Evolutionary conservation across 306 rosid genomes (phyloP).

Genomic region (Rosa multiflora): DNA sequence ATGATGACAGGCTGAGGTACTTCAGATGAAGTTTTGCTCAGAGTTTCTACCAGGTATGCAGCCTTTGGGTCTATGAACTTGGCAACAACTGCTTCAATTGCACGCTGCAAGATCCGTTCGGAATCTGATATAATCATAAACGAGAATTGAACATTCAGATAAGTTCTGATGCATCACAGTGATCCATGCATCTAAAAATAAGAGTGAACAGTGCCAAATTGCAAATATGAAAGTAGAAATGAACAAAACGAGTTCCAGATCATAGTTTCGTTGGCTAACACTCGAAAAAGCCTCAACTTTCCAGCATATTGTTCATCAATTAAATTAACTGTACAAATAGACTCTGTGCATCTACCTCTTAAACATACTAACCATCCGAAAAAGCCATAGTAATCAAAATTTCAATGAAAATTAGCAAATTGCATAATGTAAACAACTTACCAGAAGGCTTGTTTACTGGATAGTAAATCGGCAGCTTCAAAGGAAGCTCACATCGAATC

Average conservation of each 20-base stretch:
- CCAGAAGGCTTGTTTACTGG: slow-evolving; percentile 54
- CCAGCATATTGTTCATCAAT: not conserved
- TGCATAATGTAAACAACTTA: slow-evolving; percentile 15
- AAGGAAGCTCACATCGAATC: slow-evolving; percentile 69
- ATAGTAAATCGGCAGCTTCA: slow-evolving; percentile 68
- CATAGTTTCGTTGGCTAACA: not conserved
- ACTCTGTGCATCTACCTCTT: not conserved
- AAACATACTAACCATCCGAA: not conserved
- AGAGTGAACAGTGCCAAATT: not conserved
- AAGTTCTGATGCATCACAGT: not conserved
- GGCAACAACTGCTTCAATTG: slow-evolving; percentile 61
- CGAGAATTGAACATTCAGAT: not conserved
- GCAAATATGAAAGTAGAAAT: slow-evolving; percentile 7
- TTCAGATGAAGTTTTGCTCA: slow-evolving; percentile 42
- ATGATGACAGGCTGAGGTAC: slow-evolving; percentile 56
- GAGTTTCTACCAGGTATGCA: slow-evolving; percentile 53
- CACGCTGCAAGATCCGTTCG: slow-evolving; percentile 47
- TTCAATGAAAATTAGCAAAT: not conserved
- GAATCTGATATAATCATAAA: slow-evolving; percentile 36
- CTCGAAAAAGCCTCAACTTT: not conserved
- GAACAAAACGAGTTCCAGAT: not conserved
- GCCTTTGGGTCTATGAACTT: slow-evolving; percentile 61
- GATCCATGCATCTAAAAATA: not conserved
- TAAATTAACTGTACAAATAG: not conserved
- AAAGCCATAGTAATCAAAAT: not conserved